These are phyloP conservation scores for Sporothrix sp. DNA, from an alignment of 2,329 filamentous ascomycete species.

Conservation along the genomic window DNA sequence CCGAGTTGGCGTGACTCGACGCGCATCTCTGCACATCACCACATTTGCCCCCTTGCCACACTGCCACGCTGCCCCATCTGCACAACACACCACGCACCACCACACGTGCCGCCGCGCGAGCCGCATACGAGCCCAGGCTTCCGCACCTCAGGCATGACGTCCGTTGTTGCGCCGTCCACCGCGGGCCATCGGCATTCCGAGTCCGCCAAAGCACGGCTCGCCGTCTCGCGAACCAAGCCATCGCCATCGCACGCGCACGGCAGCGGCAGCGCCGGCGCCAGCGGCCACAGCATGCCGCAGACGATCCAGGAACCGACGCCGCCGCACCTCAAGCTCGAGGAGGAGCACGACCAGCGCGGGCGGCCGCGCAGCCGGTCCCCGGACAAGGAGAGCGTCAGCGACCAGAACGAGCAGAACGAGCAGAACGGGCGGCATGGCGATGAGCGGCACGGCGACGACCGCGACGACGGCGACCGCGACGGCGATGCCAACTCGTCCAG, in stretches of 20 bases:
- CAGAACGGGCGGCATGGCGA: too few species aligned
- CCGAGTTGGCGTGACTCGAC: too few species aligned
- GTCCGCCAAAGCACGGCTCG: constrained; percentile 27
- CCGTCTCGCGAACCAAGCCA: constrained; percentile 30
- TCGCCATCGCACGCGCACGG: constrained; percentile 18
- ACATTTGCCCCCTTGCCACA: too few species aligned
- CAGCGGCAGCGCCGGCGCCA: background rate
- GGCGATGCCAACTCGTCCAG: constrained; percentile 41
- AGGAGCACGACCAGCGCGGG: constrained; percentile 25
- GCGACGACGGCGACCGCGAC: constrained; percentile 31
- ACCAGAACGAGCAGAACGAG: constrained; percentile 30
- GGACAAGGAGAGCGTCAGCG: constrained; percentile 27
- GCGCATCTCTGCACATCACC: too few species aligned
- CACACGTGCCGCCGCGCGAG: too few species aligned
- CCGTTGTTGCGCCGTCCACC: constrained; percentile 23
- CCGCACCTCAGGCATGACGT: constrained; percentile 35
- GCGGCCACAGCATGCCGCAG: constrained; percentile 30
- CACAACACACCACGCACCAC: too few species aligned
- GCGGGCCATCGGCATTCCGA: constrained; percentile 27
- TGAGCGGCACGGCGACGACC: constrained; percentile 26
- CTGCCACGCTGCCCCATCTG: too few species aligned
- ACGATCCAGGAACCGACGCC: constrained; percentile 33
- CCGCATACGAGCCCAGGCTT: too few species aligned
- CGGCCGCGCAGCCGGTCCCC: constrained; percentile 30
- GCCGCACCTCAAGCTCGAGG: constrained; percentile 33